These are phyloP conservation scores for Neophaeococcomyces aloes DNA, from an alignment of 2,329 filamentous ascomycete genomes.

Conservation along the genomic window DNA sequence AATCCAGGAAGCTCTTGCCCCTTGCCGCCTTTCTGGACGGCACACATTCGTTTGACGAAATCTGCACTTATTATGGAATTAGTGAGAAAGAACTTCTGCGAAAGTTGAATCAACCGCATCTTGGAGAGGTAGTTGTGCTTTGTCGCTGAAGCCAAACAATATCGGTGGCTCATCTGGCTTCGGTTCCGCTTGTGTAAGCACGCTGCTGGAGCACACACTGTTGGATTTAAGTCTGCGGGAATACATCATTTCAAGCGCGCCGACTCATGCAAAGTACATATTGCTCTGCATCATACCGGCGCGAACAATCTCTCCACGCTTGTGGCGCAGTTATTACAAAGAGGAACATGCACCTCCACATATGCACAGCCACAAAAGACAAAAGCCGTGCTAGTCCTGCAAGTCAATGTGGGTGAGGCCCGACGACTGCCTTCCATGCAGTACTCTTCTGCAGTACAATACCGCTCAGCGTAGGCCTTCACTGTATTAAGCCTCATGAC, in stretches of 20 bases:
- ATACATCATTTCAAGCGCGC: neutral
- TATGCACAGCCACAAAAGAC: no score
- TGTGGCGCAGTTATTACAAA: neutral
- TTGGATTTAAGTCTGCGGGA: neutral
- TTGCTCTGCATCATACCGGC: neutral
- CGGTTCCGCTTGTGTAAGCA: neutral
- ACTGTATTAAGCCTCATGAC: no score
- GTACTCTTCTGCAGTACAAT: no score
- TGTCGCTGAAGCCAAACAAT: constrained; percentile 34
- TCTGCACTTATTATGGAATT: constrained; percentile 40
- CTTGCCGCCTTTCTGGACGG: constrained; percentile 37
- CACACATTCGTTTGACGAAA: constrained; percentile 41
- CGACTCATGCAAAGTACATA: constrained; percentile 1
- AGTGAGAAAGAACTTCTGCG: constrained; percentile 37
- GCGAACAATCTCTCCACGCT: neutral
- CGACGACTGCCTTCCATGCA: no score
- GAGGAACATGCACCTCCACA: no score
- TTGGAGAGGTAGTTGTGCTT: constrained; percentile 36
- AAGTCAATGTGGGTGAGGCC: no score
- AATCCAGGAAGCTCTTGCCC: neutral
- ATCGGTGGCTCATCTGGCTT: no score
- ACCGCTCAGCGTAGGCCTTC: no score
- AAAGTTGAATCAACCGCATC: constrained; percentile 29
- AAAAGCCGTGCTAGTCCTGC: no score
- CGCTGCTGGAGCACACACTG: neutral